These are phyloP conservation scores for Rhodotorula babjevae DNA, from an alignment of 768 basidiomycete species.

Conservation along the genomic window DNA sequence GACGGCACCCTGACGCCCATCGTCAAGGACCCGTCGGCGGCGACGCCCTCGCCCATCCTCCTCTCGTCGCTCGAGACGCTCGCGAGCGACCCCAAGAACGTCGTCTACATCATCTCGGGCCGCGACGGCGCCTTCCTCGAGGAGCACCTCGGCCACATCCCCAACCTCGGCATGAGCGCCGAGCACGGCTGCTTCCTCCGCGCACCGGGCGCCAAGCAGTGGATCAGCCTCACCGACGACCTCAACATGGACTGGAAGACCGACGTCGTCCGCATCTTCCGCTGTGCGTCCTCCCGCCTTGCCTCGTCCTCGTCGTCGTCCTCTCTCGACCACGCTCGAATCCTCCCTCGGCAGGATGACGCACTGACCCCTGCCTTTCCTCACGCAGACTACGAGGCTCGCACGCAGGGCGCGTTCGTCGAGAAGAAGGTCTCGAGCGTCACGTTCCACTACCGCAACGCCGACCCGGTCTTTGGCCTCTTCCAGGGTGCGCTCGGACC, in stretches of 20 bases:
- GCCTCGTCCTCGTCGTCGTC: not conserved
- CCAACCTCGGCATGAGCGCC: conserved; percentile 79
- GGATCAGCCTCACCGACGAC: conserved; percentile 83
- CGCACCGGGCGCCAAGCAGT: conserved; percentile 61
- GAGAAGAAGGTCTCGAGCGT: conserved; percentile 96
- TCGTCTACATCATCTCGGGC: conserved; percentile 96
- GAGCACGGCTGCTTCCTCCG: conserved; percentile 93
- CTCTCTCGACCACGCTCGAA: too few species aligned
- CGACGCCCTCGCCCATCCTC: conserved; percentile 69
- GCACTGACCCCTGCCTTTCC: too few species aligned
- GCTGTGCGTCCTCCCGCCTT: conserved; percentile 54
- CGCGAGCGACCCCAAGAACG: conserved; percentile 72
- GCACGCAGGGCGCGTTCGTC: conserved; percentile 92
- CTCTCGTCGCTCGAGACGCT: conserved; percentile 69
- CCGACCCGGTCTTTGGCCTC: conserved; percentile 93
- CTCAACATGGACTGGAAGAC: conserved; percentile 97
- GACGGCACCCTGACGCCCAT: conserved; percentile 95
- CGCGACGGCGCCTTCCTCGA: conserved; percentile 89
- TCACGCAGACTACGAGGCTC: conserved; percentile 48
- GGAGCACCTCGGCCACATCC: conserved; percentile 79
- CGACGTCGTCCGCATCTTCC: conserved; percentile 92
- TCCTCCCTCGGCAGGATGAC: too few species aligned
- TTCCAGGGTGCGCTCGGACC: conserved; percentile 45
- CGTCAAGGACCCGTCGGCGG: conserved; percentile 86
- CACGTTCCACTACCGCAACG: conserved; percentile 93